Evolutionary conservation across 257 asterid species (phyloP), one percentile per base, ranked within the genome.

Genomic region (Voacanga thouarsii): DNA sequence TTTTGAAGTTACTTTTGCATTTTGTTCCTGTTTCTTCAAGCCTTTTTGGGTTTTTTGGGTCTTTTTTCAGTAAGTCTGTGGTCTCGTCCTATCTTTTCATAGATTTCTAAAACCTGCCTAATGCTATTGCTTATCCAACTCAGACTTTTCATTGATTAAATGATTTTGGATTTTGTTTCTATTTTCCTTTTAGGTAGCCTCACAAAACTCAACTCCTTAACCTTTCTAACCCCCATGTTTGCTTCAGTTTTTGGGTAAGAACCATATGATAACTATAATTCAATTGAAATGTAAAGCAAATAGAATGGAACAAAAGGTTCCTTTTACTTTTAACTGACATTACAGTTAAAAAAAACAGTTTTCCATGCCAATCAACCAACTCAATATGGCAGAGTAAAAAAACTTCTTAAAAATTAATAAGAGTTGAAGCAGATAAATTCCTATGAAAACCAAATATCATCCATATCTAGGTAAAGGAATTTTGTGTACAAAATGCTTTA

Each of bases 191-290:
- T 89, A 95, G 99, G 98, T 82, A 95, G 99, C 90, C 90, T 95
- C 82, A 95, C 98, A 60, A 89, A 89, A 86, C 97, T 93, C 88
- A 93, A 98, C 82, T 93, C 99, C 33, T 89, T 95, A 28, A 91
- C 98, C 81, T 94, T 94, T 85, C 86, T 94, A 81, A 94, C 98
- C 81, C 98, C 98, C 5, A 92, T 94, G 98, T 94, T 94, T 80
- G 97, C 97, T 49, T 92, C 97, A 5, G 69, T 89, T 79, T 92
- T 94, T 77, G 98, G 98, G 98, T 94, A 87, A 89, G 90, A 76
- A 18, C 61, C 74, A 30, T 66, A 8, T 65, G 47, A 64, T 12
- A 28, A 28, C 19, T 4, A n/a, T n/a, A 14, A 14, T 63, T 63
- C 39, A 63, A 63, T 63, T 63, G 23, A 63, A 63, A 28, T 63